Percentiles rank a stretch among this genome's conserved stretches.
Conservation (phyloP, 1,284 basidiomycete genomes). For the Hypsizygus ulmarius region DNA sequence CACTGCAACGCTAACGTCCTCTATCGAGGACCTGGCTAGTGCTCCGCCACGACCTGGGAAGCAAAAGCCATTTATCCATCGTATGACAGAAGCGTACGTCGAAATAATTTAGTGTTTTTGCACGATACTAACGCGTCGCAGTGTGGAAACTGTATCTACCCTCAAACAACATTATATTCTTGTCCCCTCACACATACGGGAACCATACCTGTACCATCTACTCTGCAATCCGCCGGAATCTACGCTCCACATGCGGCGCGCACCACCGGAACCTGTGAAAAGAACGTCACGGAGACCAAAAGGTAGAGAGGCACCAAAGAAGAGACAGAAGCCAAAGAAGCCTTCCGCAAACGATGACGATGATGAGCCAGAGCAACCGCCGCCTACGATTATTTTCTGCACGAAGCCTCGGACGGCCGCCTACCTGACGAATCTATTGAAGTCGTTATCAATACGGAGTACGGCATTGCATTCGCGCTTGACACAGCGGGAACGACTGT, state of each 20-base stretch:
- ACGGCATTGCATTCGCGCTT: constrained; percentile 93
- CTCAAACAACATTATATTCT: constrained; percentile 91
- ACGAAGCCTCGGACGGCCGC: constrained; percentile 86
- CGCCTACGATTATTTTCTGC: constrained; percentile 96
- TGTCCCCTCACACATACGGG: constrained; percentile 93
- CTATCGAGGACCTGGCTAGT: constrained; percentile 80
- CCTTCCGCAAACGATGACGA: constrained; percentile 37
- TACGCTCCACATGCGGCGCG: constrained; percentile 62
- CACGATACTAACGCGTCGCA: constrained; percentile 29
- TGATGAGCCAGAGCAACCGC: constrained; percentile 63
- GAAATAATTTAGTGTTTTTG: not conserved
- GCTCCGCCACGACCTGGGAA: constrained; percentile 81
- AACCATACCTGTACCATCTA: constrained; percentile 89
- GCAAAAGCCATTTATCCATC: constrained; percentile 83
- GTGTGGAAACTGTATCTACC: constrained; percentile 82
- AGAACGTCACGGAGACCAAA: constrained; percentile 34
- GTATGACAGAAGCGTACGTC: constrained; percentile 75
- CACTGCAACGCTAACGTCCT: constrained; percentile 90
- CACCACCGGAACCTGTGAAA: constrained; percentile 50
- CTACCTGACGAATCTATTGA: constrained; percentile 81
- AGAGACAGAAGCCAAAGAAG: constrained; percentile 35
- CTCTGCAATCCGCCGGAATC: constrained; percentile 86
- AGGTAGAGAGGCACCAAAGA: constrained; percentile 35
- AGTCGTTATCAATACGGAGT: constrained; percentile 78
- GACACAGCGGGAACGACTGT: constrained; percentile 85